Base-by-base conservation (phyloP, 225 moss, liverwort and hornwort species). In the Ulota crispa region DNA sequence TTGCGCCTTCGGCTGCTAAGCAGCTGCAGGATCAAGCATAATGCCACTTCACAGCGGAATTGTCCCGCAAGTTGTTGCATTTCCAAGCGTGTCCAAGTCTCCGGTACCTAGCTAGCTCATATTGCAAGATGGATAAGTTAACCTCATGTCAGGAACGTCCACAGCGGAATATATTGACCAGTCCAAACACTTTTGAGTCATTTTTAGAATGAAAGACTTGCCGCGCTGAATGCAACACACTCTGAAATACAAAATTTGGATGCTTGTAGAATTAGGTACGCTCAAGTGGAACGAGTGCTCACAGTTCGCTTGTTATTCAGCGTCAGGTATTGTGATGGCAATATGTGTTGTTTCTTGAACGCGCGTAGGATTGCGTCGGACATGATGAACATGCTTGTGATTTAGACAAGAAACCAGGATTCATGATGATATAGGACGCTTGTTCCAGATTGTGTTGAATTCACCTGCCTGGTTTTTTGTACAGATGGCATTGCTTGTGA, bases 311-410 rank as follows among this genome's bases (percentile, higher is more conserved):
- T 23, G 55, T 20, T 53, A 19, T 7, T 23, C 0, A 55, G 14
- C 27, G 13, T 4, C 13, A 14, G 27, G 60, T 4, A n/a, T n/a
- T n/a, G n/a, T n/a, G 6, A 59, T 59, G 59, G 59, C 24, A 4
- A 14, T 13, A 45, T 14, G 45, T 13, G 45, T 45, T 45, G 45
- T 45, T 2, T 10, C 12, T 45, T 12, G 26, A 60, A 26, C 59
- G n/a, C 26, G 3, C 34, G 34, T 34, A 34, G 2, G 34, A 34
- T 34, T 34, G 59, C 34, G 54, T 77, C 79, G 70, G 70, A 70
- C 79, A 70, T 79, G 79, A 79, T 43, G 70, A 59, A 30, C 70
- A 28, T 55, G 78, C 67, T 54, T 67, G 55, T 34, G 19, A 45
- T 52, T 80, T 62, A 47, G 80, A 72, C 80, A 70, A 61, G 50